phyloP scores from a whole-genome alignment of 2,329 filamentous ascomycete species.

The Aspergillus chevalieri region DNA sequence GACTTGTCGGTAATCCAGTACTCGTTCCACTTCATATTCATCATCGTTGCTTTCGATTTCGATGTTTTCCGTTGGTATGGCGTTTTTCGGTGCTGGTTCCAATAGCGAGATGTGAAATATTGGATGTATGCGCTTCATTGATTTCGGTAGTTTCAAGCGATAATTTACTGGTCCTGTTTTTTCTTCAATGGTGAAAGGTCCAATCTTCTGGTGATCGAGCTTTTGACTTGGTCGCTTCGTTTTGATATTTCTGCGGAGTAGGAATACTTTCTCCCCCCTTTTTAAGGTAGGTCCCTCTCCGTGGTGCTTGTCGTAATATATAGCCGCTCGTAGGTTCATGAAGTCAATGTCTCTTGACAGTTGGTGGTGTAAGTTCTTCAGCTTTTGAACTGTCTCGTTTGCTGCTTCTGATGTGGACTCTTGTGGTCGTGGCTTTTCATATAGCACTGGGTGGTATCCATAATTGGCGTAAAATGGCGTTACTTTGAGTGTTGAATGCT shows the following conservation, averaged over 20 bases:
- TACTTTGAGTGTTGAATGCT: neutral
- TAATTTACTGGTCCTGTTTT: neutral
- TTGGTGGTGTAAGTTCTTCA: neutral
- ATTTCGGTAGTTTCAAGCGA: neutral
- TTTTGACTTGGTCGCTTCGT: slow-evolving; percentile 1
- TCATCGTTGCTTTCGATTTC: neutral
- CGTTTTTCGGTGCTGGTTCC: neutral
- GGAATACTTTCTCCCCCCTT: neutral
- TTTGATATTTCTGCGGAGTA: slow-evolving; percentile 2
- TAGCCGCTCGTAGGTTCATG: too few species aligned
- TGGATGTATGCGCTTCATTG: neutral
- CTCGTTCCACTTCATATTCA: neutral
- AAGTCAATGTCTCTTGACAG: too few species aligned
- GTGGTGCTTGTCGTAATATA: too few species aligned
- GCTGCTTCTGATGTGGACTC: neutral
- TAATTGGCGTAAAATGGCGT: neutral
- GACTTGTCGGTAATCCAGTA: neutral
- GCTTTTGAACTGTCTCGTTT: neutral
- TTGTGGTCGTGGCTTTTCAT: neutral
- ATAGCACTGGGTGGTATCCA: neutral
- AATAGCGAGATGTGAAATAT: neutral
- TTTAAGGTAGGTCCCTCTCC: too few species aligned
- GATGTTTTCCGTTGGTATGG: neutral
- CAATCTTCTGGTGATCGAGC: neutral
- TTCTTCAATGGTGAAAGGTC: slow-evolving; percentile 2